phyloP scores from a whole-genome alignment of 2,329 filamentous ascomycete genomes.

The Aphanocladium album region DNA sequence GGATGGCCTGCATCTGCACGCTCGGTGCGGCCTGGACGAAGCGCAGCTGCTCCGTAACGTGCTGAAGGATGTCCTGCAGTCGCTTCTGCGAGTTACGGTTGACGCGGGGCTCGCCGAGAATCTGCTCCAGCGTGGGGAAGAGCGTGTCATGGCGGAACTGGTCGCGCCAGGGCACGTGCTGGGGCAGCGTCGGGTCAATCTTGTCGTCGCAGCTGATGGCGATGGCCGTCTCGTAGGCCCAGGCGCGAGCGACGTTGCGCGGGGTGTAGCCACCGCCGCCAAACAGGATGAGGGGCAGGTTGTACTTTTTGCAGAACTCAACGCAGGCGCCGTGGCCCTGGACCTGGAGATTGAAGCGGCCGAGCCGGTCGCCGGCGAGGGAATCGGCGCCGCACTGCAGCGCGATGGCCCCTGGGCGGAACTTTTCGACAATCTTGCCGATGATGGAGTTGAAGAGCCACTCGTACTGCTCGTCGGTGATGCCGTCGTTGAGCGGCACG shows the following conservation, averaged over 20 bases:
- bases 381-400: slow-evolving; percentile 95
- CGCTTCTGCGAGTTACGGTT: slow-evolving; percentile 79
- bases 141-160: slow-evolving; percentile 86
- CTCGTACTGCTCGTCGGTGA: slow-evolving; percentile 85
- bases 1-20: slow-evolving; percentile 77
- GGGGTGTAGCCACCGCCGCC: slow-evolving; percentile 96
- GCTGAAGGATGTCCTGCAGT: slow-evolving; percentile 67
- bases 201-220: slow-evolving; percentile 69
- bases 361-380: slow-evolving; percentile 85
- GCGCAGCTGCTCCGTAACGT: slow-evolving; percentile 77
- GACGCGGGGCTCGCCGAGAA: slow-evolving; percentile 60
- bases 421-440: slow-evolving; percentile 70
- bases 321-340: slow-evolving; percentile 91
- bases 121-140: slow-evolving; percentile 77
- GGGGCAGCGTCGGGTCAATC: slow-evolving; percentile 68
- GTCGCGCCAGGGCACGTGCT: slow-evolving; percentile 76
- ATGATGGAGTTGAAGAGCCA: slow-evolving; percentile 80
- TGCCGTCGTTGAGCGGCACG: slow-evolving; percentile 83
- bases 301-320: slow-evolving; percentile 75
- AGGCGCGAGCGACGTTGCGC: slow-evolving; percentile 90
- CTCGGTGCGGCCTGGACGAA: slow-evolving; percentile 83
- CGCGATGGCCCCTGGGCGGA: slow-evolving; percentile 85
- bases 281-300: slow-evolving; percentile 80
- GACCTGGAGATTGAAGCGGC: slow-evolving; percentile 95
- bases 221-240: slow-evolving; percentile 94